A percentile compares a stretch with the other conserved stretches of the same genome.
Evolutionary conservation across 2,329 filamentous ascomycete genomes (phyloP).

Genomic region (Leptographium procerum): DNA sequence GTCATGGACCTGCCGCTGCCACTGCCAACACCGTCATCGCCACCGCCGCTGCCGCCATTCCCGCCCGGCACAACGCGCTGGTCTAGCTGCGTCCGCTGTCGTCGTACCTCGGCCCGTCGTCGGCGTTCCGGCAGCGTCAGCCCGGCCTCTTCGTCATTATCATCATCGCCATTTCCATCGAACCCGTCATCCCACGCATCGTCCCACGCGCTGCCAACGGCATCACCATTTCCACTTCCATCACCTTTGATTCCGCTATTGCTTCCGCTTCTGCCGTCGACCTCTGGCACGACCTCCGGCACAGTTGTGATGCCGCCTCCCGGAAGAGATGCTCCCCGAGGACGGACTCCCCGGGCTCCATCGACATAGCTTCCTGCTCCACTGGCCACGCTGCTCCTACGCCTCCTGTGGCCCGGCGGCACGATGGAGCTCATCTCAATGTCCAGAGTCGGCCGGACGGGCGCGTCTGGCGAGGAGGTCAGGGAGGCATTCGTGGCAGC

Average conservation of each 20-base stretch:
- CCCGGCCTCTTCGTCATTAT: conserved; percentile 84
- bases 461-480: not conserved
- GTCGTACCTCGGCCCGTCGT: conserved; percentile 54
- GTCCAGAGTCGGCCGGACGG: conserved; percentile 19
- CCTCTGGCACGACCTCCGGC: not conserved
- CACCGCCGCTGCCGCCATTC: too few species aligned
- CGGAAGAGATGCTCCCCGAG: not conserved
- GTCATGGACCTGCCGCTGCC: too few species aligned
- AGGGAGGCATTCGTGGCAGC: not conserved
- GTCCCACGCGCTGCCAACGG: conserved; percentile 47
- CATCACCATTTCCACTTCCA: too few species aligned
- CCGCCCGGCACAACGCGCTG: conserved; percentile 53
- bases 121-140: conserved; percentile 63
- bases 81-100: conserved; percentile 57
- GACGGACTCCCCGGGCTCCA: not conserved
- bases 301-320: not conserved
- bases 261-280: not conserved
- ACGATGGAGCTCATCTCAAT: conserved; percentile 46
- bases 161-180: too few species aligned
- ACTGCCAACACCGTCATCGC: too few species aligned
- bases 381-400: conserved; percentile 42
- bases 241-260: too few species aligned
- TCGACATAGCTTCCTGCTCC: conserved; percentile 15
- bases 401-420: conserved; percentile 39
- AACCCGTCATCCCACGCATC: conserved; percentile 79